Percentiles rank a stretch among this genome's conserved stretches.
Evolutionary conservation across 805 yeast species (phyloP).

Genomic region (Kodamaea fukazawae): DNA sequence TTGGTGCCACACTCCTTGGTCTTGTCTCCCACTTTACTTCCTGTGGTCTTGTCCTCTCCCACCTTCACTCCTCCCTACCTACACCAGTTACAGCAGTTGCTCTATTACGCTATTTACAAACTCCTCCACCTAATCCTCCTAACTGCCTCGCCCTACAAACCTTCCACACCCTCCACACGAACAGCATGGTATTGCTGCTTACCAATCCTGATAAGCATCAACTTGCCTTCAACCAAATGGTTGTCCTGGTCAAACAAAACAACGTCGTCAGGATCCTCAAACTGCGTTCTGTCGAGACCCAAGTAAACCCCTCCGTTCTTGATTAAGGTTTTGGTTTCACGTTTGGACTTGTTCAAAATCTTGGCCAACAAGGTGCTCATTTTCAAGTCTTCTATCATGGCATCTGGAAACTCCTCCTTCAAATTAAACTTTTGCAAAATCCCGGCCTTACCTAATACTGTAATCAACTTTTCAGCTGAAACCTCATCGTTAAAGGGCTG

Average conservation of each 20-base stretch:
- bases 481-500: slow-evolving; percentile 46
- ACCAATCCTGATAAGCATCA: slow-evolving; percentile 71
- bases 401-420: slow-evolving; percentile 28
- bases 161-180: slow-evolving; percentile 24
- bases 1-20: no score
- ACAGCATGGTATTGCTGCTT: slow-evolving; percentile 64
- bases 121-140: no score
- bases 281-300: slow-evolving; percentile 58
- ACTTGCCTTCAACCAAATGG: slow-evolving; percentile 54
- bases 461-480: slow-evolving; percentile 48
- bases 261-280: slow-evolving; percentile 46
- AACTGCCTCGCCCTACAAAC: no score
- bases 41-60: no score
- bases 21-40: no score
- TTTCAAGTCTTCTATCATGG: slow-evolving; percentile 32
- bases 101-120: no score
- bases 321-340: slow-evolving; percentile 61
- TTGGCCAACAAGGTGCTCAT: slow-evolving; percentile 53
- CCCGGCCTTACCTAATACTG: slow-evolving; percentile 58
- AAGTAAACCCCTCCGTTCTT: slow-evolving; percentile 70
- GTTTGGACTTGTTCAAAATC: slow-evolving; percentile 47
- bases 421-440: slow-evolving; percentile 38
- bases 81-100: no score
- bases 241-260: slow-evolving; percentile 45
- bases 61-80: no score